Evolutionary conservation across 441 rosid genomes (phyloP).

Genomic region (Gossypium schwendimanii): DNA sequence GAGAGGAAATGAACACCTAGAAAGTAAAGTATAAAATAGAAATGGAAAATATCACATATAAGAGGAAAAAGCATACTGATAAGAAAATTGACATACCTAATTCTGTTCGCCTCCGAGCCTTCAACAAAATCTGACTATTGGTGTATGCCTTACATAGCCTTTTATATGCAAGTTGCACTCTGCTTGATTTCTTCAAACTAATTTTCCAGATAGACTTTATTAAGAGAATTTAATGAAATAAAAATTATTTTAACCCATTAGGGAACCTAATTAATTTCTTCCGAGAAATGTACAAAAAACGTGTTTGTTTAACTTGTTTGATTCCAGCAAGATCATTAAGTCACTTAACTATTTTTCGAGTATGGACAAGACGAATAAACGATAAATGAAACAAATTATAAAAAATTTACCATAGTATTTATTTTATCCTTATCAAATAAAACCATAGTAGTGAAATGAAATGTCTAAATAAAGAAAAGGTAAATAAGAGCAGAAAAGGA

Average conservation of each 20-base stretch:
- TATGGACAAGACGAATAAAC: neutral
- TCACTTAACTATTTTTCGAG: slow-evolving; percentile 12
- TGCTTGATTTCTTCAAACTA: slow-evolving; percentile 4
- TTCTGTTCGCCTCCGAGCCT: slow-evolving; percentile 1
- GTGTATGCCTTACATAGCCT: slow-evolving; percentile 12
- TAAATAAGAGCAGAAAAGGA: neutral
- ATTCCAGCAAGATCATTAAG: neutral
- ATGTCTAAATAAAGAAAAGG: neutral
- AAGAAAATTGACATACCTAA: slow-evolving; percentile 10
- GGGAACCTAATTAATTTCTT: slow-evolving; percentile 15
- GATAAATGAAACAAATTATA: neutral
- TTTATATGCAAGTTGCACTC: slow-evolving; percentile 13
- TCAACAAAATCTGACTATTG: neutral
- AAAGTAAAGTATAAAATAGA: neutral
- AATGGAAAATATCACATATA: neutral
- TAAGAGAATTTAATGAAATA: neutral
- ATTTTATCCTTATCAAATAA: neutral
- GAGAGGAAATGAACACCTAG: neutral
- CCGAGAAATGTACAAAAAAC: neutral
- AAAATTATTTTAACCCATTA: slow-evolving; percentile 6
- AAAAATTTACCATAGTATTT: neutral
- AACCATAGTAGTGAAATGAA: neutral
- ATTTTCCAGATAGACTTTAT: neutral
- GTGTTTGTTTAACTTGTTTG: slow-evolving; percentile 1
- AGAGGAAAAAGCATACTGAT: neutral